phyloP scores from a whole-genome alignment of 345 rosid genomes.

The Sisymbrium irio region DNA sequence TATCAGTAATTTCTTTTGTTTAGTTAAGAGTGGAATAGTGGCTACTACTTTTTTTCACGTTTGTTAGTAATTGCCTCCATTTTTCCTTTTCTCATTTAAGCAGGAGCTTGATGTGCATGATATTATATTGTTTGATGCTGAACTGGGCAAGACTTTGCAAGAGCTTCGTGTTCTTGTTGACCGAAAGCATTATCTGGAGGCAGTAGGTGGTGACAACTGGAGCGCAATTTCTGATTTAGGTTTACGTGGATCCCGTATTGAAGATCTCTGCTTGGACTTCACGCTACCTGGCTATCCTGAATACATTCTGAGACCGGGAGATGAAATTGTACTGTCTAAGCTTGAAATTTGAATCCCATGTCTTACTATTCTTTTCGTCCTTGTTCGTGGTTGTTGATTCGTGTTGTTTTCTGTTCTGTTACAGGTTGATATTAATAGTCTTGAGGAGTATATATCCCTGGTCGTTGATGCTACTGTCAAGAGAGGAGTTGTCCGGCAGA shows the following conservation, averaged over 20 bases:
- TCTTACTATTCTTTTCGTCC: not conserved
- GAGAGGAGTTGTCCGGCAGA: conserved; percentile 72
- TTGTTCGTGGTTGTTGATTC: conserved; percentile 15
- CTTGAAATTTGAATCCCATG: not conserved
- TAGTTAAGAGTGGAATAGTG: not conserved
- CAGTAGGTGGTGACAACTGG: conserved; percentile 37
- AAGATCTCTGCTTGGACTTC: conserved; percentile 90
- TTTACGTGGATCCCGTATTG: conserved; percentile 64
- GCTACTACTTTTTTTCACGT: not conserved
- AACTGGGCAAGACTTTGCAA: conserved; percentile 84
- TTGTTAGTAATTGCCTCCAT: not conserved
- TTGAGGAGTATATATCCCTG: conserved; percentile 81
- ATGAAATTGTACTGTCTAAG: conserved; percentile 58
- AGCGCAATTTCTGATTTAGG: conserved; percentile 43
- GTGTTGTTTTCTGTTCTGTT: conserved; percentile 17
- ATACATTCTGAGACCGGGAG: conserved; percentile 72
- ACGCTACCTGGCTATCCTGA: conserved; percentile 96
- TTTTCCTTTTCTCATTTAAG: conserved; percentile 20
- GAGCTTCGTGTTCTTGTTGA: conserved; percentile 73
- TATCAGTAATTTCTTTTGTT: not conserved
- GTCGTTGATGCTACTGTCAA: conserved; percentile 93
- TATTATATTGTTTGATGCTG: conserved; percentile 72
- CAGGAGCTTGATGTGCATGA: conserved; percentile 99
- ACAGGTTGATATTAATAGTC: conserved; percentile 75
- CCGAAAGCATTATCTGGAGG: conserved; percentile 72